Conservation (phyloP, 2,329 filamentous ascomycete species). For the Endoconidiophora laricicola region DNA sequence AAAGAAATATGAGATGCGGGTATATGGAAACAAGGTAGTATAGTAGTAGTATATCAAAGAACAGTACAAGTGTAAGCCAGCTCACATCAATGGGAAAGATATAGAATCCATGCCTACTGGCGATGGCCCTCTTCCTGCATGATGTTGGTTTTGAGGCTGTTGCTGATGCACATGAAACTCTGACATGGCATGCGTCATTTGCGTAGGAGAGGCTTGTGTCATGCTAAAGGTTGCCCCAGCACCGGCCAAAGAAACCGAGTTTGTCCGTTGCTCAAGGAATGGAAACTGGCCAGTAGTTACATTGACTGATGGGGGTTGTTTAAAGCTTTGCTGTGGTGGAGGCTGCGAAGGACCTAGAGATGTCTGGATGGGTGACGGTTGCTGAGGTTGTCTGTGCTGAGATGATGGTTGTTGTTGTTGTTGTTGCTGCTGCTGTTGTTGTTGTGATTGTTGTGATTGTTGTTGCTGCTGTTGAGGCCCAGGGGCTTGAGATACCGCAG, state of each 20-base stretch:
- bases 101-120: not conserved
- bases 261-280: not conserved
- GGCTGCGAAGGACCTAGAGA: not conserved
- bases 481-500: not conserved
- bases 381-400: conserved; percentile 1
- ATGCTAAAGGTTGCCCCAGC: not conserved
- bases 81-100: conserved; percentile 8
- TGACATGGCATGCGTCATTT: conserved; percentile 3
- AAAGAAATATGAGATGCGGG: too few relatives aligned
- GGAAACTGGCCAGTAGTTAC: not conserved
- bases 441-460: not conserved
- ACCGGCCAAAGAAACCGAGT: not conserved
- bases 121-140: not conserved
- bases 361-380: not conserved
- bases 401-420: not conserved
- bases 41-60: too few relatives aligned
- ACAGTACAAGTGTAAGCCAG: too few relatives aligned
- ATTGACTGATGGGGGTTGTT: not conserved
- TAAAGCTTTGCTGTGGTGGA: conserved; percentile 1
- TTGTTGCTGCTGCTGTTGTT: not conserved
- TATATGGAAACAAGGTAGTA: too few relatives aligned
- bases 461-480: not conserved
- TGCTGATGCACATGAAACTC: conserved; percentile 4
- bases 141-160: not conserved
- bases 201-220: not conserved